Base-by-base conservation (phyloP, 2,329 filamentous ascomycete genomes). In the Arachnomyces sp. region DNA sequence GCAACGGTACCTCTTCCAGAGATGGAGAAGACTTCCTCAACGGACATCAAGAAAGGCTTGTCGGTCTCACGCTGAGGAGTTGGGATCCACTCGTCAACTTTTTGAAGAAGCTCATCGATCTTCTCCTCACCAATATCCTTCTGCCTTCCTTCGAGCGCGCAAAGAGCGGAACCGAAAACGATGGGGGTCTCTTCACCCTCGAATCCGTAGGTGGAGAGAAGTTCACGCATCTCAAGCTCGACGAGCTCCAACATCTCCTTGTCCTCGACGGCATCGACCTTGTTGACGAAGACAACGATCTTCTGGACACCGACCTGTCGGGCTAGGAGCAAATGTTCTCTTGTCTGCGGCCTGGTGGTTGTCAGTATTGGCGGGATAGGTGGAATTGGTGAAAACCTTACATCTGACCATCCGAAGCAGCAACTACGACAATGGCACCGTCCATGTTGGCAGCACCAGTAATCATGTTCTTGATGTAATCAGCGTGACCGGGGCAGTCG, bases 381-480 rank as follows among this genome's bases (percentile, higher is more conserved):
- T 16, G 31, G n/a, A 12, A 32, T 13, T 34, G 7, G 36, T 13
- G 32, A 33, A 33, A 11, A 25, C 38, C 68, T 45, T 68, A 76
- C 92, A 98, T 98, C 74, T 98, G 93, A 64, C 92, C 92, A 64
- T 98, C 92, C 29, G 88, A 94, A 54, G 92, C 92, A 55, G 93
- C 93, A 57, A 98, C 93, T 53, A 98, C 92, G 59, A 98, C 95
- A 64, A 98, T 90, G 59, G 92, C 90, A 59, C 92, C 92, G 59
- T 98, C 92, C 92, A 98, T 98, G 76, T 88, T 94, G 59, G 93
- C 90, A 49, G 92, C 89, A 81, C 92, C 92, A 53, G 92, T 98
- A 68, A 98, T 98, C 92, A 98, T 98, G 82, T 98, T 98, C 81
- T 98, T 98, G 76, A 98, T 96, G 77, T 98, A 98, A 87, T 98